Percentiles rank a stretch among this genome's conserved stretches.
phyloP scores from a whole-genome alignment of 768 basidiomycete species.

The Tylopilus felleus region DNA sequence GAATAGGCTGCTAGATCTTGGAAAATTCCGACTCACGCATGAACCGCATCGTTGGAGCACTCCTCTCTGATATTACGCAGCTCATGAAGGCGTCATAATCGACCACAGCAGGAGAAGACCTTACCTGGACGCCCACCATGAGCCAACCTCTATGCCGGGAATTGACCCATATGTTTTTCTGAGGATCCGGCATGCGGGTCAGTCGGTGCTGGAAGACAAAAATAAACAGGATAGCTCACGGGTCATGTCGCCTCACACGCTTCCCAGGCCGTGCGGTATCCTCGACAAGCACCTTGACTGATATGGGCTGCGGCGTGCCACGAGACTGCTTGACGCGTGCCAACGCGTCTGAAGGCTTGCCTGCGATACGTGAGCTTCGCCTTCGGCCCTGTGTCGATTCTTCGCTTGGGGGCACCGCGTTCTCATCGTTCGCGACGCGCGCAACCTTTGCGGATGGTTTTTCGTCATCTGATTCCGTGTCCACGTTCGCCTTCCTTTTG shows the following conservation, averaged over 20 bases:
- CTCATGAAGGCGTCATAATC: background rate
- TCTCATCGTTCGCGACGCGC: slow-evolving; percentile 20
- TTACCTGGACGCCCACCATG: slow-evolving; percentile 76
- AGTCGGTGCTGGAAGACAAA: slow-evolving; percentile 19
- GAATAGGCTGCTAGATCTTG: background rate
- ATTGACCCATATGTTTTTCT: slow-evolving; percentile 82
- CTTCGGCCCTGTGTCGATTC: slow-evolving; percentile 36
- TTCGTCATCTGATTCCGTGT: slow-evolving; percentile 32
- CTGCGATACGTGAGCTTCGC: slow-evolving; percentile 66
- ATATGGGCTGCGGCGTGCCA: slow-evolving; percentile 36
- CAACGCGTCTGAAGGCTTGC: slow-evolving; percentile 52
- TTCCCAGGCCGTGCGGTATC: slow-evolving; percentile 36
- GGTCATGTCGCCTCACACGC: slow-evolving; percentile 31
- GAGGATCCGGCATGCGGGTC: background rate
- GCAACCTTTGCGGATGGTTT: slow-evolving; percentile 21
- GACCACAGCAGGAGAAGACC: slow-evolving; percentile 12
- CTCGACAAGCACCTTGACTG: slow-evolving; percentile 36
- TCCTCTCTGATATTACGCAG: slow-evolving; percentile 36
- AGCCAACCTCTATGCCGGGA: slow-evolving; percentile 73
- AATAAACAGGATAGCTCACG: slow-evolving; percentile 17
- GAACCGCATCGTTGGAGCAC: slow-evolving; percentile 76
- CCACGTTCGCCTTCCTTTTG: slow-evolving; percentile 41
- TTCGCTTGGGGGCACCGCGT: slow-evolving; percentile 1
- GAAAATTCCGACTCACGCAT: slow-evolving; percentile 60
- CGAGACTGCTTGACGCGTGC: slow-evolving; percentile 35